Conservation (phyloP, 345 rosid genomes). For the Gossypium raimondii region DNA sequence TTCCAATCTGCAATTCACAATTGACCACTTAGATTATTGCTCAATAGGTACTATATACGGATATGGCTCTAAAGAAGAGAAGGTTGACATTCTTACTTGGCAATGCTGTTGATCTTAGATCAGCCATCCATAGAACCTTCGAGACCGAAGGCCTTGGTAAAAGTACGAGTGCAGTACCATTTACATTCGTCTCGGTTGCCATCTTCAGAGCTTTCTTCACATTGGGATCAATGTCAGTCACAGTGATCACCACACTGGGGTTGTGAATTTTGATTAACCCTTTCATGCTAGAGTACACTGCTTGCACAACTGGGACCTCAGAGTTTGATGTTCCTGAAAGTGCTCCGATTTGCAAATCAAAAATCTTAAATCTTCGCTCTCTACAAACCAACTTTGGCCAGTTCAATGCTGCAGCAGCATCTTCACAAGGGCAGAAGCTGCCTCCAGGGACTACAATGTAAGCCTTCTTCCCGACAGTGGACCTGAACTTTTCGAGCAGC, state of each 20-base stretch:
- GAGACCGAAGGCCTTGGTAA: constrained; percentile 69
- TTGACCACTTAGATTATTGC: not conserved
- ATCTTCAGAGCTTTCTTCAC: constrained; percentile 70
- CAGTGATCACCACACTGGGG: constrained; percentile 79
- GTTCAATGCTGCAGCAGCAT: constrained; percentile 60
- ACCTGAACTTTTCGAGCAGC: constrained; percentile 74
- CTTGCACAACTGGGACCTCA: constrained; percentile 80
- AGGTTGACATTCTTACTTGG: constrained; percentile 59
- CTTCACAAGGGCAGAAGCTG: constrained; percentile 75
- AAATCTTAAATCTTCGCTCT: constrained; percentile 84
- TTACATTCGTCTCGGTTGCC: constrained; percentile 15
- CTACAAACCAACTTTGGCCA: constrained; percentile 80
- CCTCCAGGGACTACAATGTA: constrained; percentile 85
- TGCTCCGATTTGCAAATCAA: constrained; percentile 67
- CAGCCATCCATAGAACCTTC: constrained; percentile 98
- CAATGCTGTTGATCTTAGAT: constrained; percentile 84
- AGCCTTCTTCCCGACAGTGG: constrained; percentile 83
- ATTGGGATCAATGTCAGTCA: constrained; percentile 57
- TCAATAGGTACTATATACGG: not conserved
- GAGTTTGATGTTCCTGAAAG: constrained; percentile 63
- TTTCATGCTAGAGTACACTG: constrained; percentile 84
- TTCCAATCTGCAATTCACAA: constrained; percentile 73
- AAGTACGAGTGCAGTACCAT: constrained; percentile 54
- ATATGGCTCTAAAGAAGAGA: not conserved
- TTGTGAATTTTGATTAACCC: constrained; percentile 88